Evolutionary conservation across 1,284 basidiomycete genomes (phyloP).

Genomic region (Blastosporella zonata): DNA sequence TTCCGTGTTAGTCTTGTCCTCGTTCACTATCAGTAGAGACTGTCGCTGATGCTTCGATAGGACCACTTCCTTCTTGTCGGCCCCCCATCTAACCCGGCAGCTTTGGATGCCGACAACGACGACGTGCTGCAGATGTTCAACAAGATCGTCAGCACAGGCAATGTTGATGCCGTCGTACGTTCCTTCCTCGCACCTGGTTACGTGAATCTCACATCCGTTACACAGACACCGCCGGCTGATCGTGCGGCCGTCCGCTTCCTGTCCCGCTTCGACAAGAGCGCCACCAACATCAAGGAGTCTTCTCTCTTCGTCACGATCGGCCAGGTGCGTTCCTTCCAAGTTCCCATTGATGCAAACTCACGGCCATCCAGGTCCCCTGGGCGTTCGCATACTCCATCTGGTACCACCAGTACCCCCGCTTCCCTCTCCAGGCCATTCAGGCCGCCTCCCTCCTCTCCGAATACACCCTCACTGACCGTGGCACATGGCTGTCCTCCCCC

Average conservation of each 20-base stretch:
- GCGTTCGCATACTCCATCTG: slow-evolving; percentile 45
- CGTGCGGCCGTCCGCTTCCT: slow-evolving; percentile 45
- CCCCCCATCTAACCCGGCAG: slow-evolving; percentile 34
- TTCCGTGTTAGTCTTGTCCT: slow-evolving; percentile 34
- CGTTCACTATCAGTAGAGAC: background rate
- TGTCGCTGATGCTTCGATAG: slow-evolving; percentile 21
- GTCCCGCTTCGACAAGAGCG: slow-evolving; percentile 50
- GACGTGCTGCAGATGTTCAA: slow-evolving; percentile 39
- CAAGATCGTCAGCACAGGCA: slow-evolving; percentile 40
- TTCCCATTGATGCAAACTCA: background rate
- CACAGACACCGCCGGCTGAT: slow-evolving; percentile 23
- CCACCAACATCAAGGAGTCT: slow-evolving; percentile 55
- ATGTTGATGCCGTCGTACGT: slow-evolving; percentile 32
- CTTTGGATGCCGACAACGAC: slow-evolving; percentile 26
- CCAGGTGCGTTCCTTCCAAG: slow-evolving; percentile 31
- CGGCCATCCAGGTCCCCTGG: slow-evolving; percentile 43
- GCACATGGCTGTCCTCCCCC: slow-evolving; percentile 42
- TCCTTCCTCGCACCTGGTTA: background rate
- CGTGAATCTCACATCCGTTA: background rate
- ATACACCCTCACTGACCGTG: slow-evolving; percentile 51
- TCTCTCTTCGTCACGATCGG: slow-evolving; percentile 46
- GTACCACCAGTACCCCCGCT: slow-evolving; percentile 53
- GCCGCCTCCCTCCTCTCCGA: slow-evolving; percentile 44
- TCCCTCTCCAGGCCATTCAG: slow-evolving; percentile 43
- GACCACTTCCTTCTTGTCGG: slow-evolving; percentile 44